These are phyloP conservation scores for Aspergillus ostianus DNA, from an alignment of 495 filamentous ascomycete genomes.

Conservation along the genomic window DNA sequence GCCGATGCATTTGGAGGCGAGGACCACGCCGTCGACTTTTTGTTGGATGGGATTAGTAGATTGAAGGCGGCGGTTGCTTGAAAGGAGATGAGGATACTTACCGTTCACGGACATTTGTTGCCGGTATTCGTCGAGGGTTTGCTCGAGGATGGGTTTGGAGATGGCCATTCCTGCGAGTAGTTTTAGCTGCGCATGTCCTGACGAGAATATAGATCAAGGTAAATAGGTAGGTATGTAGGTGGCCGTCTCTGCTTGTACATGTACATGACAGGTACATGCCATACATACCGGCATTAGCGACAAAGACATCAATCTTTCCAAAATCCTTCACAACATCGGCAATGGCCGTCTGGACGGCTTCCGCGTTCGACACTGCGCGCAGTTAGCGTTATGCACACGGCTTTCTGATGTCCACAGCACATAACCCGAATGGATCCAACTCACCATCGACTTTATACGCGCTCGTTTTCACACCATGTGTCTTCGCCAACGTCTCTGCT, in stretches of 20 bases:
- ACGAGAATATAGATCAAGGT: no score
- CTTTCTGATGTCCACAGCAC: not conserved
- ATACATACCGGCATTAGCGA: conserved; percentile 39
- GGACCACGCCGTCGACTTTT: conserved; percentile 35
- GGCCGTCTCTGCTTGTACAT: no score
- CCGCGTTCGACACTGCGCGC: conserved; percentile 34
- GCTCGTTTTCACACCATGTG: conserved; percentile 32
- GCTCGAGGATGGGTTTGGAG: conserved; percentile 48
- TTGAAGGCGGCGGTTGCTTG: not conserved
- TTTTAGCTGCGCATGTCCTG: no score
- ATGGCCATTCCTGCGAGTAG: conserved; percentile 44
- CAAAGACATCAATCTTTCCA: conserved; percentile 48
- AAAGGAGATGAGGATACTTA: conserved; percentile 11
- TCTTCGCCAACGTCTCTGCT: conserved; percentile 27
- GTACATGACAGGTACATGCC: no score
- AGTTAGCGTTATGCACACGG: not conserved
- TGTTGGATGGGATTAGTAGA: not conserved
- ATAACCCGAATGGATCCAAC: not conserved
- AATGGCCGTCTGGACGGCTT: conserved; percentile 30
- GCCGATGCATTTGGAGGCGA: conserved; percentile 38
- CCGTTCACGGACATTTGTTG: conserved; percentile 44
- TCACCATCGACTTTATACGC: conserved; percentile 43
- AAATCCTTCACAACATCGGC: conserved; percentile 40
- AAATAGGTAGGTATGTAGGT: no score
- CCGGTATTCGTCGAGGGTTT: conserved; percentile 45